These are phyloP conservation scores for Globisporangium emineosum DNA, from an alignment of 352 stramenopile genomes.

Conservation along the genomic window DNA sequence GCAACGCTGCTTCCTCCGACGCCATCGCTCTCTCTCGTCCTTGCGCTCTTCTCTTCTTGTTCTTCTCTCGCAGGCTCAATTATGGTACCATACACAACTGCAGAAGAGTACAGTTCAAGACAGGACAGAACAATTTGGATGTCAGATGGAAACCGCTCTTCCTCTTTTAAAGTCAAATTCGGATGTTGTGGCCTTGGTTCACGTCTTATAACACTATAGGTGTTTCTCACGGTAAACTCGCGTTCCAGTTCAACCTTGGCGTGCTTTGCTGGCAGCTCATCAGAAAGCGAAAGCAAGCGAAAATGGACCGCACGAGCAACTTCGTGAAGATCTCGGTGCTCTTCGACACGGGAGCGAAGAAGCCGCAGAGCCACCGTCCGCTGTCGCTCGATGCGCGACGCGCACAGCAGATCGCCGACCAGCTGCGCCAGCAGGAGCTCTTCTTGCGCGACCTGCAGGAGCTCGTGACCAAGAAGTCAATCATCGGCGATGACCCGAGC, in stretches of 20 bases:
- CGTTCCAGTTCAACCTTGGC: conserved; percentile 1
- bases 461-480: conserved; percentile 69
- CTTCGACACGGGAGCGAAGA: conserved; percentile 60
- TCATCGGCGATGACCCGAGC: conserved; percentile 73
- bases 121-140: background rate
- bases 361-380: conserved; percentile 50
- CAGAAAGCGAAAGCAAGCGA: background rate
- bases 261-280: background rate
- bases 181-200: no score
- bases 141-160: background rate
- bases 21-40: conserved; percentile 22
- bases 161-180: no score
- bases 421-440: conserved; percentile 77
- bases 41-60: background rate
- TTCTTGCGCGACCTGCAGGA: conserved; percentile 73
- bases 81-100: background rate
- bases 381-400: conserved; percentile 68
- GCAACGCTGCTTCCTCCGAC: conserved; percentile 61
- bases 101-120: background rate
- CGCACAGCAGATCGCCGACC: conserved; percentile 79
- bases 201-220: no score
- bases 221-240: no score
- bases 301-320: conserved; percentile 76
- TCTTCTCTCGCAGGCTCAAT: background rate
- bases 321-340: conserved; percentile 85